These are phyloP conservation scores for Sergeia podlipaevii DNA, from an alignment of 208 protist species.

Conservation along the genomic window DNA sequence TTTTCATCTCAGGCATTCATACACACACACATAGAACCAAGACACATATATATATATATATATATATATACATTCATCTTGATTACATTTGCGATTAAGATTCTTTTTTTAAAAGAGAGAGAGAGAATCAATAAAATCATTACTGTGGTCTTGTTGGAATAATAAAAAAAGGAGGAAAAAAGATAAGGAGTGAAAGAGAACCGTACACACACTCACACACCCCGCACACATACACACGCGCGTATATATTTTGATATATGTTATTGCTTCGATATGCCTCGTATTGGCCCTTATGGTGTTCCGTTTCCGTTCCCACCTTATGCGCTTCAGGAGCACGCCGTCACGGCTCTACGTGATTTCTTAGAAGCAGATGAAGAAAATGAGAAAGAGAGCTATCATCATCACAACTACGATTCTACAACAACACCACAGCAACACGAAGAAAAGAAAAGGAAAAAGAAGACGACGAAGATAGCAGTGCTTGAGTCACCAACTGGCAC, in stretches of 20 bases:
- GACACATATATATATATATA: too few species aligned
- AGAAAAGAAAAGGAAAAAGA: too few species aligned
- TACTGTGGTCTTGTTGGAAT: too few species aligned
- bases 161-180: too few species aligned
- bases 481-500: conserved; percentile 96
- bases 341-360: conserved; percentile 46
- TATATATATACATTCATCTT: too few species aligned
- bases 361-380: conserved; percentile 12
- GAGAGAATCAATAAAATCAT: too few species aligned
- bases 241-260: conserved; percentile 18
- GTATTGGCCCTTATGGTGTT: conserved; percentile 44
- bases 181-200: too few species aligned
- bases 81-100: background rate
- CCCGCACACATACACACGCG: conserved; percentile 25
- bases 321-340: conserved; percentile 66
- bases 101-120: background rate
- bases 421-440: too few species aligned
- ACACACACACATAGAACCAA: too few species aligned
- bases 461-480: conserved; percentile 64
- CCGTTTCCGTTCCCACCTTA: conserved; percentile 84
- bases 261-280: conserved; percentile 10
- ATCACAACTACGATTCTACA: too few species aligned
- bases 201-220: conserved; percentile 10
- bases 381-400: too few species aligned
- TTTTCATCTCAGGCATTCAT: too few species aligned